A percentile compares a stretch with the other conserved stretches of the same genome.
phyloP scores from a whole-genome alignment of 179 eudicot species.

The Patellifolia procumbens region DNA sequence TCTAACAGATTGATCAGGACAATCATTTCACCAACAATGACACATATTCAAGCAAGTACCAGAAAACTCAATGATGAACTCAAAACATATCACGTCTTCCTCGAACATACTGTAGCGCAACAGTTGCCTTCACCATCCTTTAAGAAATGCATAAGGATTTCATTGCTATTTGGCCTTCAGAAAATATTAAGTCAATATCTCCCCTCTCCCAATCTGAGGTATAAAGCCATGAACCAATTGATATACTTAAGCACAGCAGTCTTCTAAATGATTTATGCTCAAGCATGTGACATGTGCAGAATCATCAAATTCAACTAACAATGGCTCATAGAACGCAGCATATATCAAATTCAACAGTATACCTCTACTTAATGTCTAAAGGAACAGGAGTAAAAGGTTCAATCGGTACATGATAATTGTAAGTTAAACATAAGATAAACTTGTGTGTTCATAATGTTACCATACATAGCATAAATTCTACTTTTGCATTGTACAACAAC shows the following conservation, averaged over 20 bases:
- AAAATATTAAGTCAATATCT: not conserved
- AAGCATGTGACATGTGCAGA: not conserved
- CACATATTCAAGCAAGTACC: too few species aligned
- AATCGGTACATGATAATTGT: not conserved
- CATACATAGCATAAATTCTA: not conserved
- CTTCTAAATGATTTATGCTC: not conserved
- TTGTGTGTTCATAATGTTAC: slow-evolving; percentile 1
- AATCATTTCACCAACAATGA: too few species aligned
- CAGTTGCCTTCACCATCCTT: not conserved
- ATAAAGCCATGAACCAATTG: not conserved
- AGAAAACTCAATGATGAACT: too few species aligned
- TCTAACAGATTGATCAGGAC: too few species aligned
- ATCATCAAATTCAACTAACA: not conserved
- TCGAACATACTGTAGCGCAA: not conserved
- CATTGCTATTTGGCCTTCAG: too few species aligned
- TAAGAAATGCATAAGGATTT: not conserved
- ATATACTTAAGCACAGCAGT: not conserved
- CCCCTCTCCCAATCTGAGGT: not conserved
- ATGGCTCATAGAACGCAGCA: not conserved
- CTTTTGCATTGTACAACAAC: not conserved
- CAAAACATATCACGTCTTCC: not conserved
- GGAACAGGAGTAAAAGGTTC: not conserved
- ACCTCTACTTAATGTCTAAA: not conserved
- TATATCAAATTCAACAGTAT: not conserved
- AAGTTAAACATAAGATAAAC: not conserved